phyloP scores from a whole-genome alignment of 2,329 filamentous ascomycete genomes.

The Penicillium psychrosexuale region DNA sequence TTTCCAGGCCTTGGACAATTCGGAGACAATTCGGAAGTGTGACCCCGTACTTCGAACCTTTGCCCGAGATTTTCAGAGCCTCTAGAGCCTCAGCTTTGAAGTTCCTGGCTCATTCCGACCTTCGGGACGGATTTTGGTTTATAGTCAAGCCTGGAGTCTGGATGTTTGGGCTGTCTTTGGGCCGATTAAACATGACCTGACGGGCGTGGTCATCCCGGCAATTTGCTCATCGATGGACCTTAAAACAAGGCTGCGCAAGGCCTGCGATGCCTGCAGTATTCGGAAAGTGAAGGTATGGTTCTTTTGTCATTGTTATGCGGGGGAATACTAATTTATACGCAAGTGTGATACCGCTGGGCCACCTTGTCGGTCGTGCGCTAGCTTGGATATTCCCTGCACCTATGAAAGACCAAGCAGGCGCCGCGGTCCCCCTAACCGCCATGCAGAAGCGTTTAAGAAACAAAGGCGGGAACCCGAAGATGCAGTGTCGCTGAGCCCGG shows the following conservation, averaged over 20 bases:
- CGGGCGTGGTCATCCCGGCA: conserved; percentile 21
- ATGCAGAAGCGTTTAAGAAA: conserved; percentile 65
- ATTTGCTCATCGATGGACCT: conserved; percentile 32
- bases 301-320: neutral
- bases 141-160: neutral
- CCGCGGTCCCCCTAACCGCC: conserved; percentile 63
- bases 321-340: conserved; percentile 10
- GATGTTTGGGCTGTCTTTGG: conserved; percentile 8
- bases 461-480: conserved; percentile 48
- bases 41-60: neutral
- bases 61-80: neutral
- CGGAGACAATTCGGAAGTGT: neutral
- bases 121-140: neutral
- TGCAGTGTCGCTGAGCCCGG: conserved; percentile 38
- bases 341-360: conserved; percentile 66
- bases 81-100: neutral
- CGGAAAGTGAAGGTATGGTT: conserved; percentile 52
- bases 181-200: conserved; percentile 19
- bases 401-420: conserved; percentile 62
- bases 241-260: conserved; percentile 48
- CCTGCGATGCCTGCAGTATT: conserved; percentile 54
- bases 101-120: neutral
- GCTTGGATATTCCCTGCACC: conserved; percentile 65
- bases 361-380: conserved; percentile 63
- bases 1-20: neutral